These are phyloP conservation scores for Mycena crocata DNA, from an alignment of 768 basidiomycete species.

Conservation along the genomic window DNA sequence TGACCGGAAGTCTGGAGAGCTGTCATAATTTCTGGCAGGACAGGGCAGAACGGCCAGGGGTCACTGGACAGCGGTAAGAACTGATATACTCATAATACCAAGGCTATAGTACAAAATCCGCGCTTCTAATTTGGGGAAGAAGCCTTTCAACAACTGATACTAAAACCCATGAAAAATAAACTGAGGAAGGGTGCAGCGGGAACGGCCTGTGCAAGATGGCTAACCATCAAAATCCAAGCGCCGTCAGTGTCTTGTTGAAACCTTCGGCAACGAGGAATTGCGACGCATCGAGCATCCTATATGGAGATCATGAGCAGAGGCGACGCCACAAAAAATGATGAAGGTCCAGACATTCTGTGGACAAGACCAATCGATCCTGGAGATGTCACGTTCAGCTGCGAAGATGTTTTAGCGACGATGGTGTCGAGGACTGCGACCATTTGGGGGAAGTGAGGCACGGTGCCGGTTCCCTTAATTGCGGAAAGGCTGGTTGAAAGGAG, in stretches of 20 bases:
- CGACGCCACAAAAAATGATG: neutral
- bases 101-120: too few relatives aligned
- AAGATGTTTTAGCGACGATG: slow-evolving; percentile 17
- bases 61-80: too few relatives aligned
- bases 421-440: slow-evolving; percentile 24
- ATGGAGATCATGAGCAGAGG: neutral
- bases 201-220: too few relatives aligned
- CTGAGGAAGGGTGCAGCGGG: too few relatives aligned
- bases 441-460: slow-evolving; percentile 14
- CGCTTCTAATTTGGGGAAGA: too few relatives aligned
- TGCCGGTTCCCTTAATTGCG: slow-evolving; percentile 15
- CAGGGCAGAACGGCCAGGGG: too few relatives aligned
- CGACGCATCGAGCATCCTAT: slow-evolving; percentile 26
- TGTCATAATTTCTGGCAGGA: too few relatives aligned
- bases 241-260: slow-evolving; percentile 21
- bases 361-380: slow-evolving; percentile 25
- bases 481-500: slow-evolving; percentile 23
- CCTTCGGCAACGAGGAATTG: slow-evolving; percentile 25
- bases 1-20: too few relatives aligned
- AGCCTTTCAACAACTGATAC: too few relatives aligned
- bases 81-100: too few relatives aligned
- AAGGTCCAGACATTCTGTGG: slow-evolving; percentile 24
- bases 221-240: slow-evolving; percentile 29
- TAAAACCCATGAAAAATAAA: too few relatives aligned
- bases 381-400: slow-evolving; percentile 24